Evolutionary conservation across 345 rosid species (phyloP).

Genomic region (Raphanus sativus): DNA sequence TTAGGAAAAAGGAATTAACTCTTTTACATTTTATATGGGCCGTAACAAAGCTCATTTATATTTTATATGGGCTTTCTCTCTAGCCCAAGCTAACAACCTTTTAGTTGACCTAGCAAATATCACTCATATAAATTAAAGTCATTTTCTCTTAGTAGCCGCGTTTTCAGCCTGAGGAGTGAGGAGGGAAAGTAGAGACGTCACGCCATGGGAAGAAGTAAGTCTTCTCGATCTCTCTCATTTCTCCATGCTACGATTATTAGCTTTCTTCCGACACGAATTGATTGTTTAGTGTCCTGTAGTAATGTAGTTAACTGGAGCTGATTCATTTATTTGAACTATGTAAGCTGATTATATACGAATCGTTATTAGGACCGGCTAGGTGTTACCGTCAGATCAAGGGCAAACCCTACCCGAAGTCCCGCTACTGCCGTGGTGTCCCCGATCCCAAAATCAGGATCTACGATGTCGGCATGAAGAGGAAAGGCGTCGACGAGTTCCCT

Average conservation of each 20-base stretch:
- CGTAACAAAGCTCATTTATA: not conserved
- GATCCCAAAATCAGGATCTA: constrained; percentile 77
- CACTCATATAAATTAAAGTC: not conserved
- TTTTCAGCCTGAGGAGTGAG: not conserved
- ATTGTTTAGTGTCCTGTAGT: not conserved
- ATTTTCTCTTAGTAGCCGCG: not conserved
- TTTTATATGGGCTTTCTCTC: not conserved
- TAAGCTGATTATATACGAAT: not conserved
- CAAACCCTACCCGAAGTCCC: constrained; percentile 71
- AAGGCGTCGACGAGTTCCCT: constrained; percentile 79
- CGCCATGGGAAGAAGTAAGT: constrained; percentile 65
- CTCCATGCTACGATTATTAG: not conserved
- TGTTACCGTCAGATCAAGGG: constrained; percentile 74
- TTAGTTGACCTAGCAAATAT: constrained; percentile 24
- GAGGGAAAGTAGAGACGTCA: constrained; percentile 23
- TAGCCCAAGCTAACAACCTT: not conserved
- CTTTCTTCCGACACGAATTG: not conserved
- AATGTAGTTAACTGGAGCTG: not conserved
- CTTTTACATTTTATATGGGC: not conserved
- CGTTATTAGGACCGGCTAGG: constrained; percentile 56
- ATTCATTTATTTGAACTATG: not conserved
- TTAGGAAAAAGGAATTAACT: too few relatives aligned
- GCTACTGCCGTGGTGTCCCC: constrained; percentile 74
- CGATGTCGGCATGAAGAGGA: constrained; percentile 81
- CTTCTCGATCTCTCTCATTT: not conserved